Evolutionary conservation across 352 stramenopile species (phyloP), one percentile per base, ranked within the genome.

Genomic region (Pythium coloratum): DNA sequence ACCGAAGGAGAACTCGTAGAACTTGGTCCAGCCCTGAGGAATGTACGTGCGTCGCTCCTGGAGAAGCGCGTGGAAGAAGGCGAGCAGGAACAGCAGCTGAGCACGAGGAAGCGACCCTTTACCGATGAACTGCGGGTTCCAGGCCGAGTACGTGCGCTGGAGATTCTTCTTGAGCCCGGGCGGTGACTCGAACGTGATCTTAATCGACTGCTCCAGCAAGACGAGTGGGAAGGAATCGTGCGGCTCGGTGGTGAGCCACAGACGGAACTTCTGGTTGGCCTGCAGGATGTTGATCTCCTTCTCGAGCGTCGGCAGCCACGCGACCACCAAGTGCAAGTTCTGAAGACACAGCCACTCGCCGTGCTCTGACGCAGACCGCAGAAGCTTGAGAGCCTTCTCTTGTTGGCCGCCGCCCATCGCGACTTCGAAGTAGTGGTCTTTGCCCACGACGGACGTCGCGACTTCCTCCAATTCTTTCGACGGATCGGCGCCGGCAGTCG

Each of bases 101-200:
- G 85, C 84, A 18, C 88, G 75, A 14, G 75, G 61, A 1, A 69
- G 24, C 2, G 72, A 70, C 3, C 80, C 68, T 20, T 75, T 77
- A 10, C 33, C 75, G 14, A 98, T 81, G 38, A 94, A 96, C 16
- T 94, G 82, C 6, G 76, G 70, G 47, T 68, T 85, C 94, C 94
- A 98, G 0, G 81, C 78, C 8, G 87, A 81, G 46, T 97, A 97
- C 12, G 92, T 98, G 26, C 94, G 84, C 65, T 98, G 94, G 26
- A 98, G 67, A 69, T 98, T 98, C 67, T 98, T 98, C 78, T 98
- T 98, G 57, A 98, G 85, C 1, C 95, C 94, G 1, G 94, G 95
- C 16, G 95, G 95, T 44, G 94, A 96, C 78, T 99, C 94, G 66
- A 98, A 98, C 18, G 95, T 97, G 64, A 98, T 91, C 72, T 98